Evolutionary conservation across 495 filamentous ascomycete genomes (phyloP).

Genomic region (Rhypophila decipiens): DNA sequence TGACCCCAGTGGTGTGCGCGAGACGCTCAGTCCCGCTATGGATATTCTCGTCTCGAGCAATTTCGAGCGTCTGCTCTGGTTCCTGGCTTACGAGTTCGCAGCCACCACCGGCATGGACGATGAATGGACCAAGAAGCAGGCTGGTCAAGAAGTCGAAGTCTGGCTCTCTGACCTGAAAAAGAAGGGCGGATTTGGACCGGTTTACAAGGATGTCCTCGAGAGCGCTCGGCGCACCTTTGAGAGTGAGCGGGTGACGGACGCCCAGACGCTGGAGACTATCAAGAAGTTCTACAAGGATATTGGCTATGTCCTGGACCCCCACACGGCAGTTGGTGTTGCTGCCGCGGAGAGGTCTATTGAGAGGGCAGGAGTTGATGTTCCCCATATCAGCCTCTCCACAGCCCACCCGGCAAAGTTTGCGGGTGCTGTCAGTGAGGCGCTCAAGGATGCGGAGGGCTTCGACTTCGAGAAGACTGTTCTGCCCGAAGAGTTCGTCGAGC

Average conservation of each 20-base stretch:
- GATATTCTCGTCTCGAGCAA: conserved; percentile 93
- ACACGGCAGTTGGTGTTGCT: conserved; percentile 78
- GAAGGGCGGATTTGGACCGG: conserved; percentile 68
- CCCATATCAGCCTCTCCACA: conserved; percentile 78
- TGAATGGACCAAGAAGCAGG: conserved; percentile 51
- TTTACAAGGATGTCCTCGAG: conserved; percentile 59
- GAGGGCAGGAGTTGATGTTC: conserved; percentile 32
- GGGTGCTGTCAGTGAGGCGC: conserved; percentile 66
- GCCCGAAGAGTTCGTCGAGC: conserved; percentile 68
- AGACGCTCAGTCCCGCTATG: conserved; percentile 89
- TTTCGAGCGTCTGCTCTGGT: conserved; percentile 97
- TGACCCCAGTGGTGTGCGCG: conserved; percentile 66
- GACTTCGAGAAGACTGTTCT: conserved; percentile 64
- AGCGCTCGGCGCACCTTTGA: conserved; percentile 64
- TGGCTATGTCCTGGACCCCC: conserved; percentile 83
- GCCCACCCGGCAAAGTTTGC: conserved; percentile 94
- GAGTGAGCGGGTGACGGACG: conserved; percentile 75
- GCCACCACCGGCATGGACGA: conserved; percentile 46
- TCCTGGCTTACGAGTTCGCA: conserved; percentile 64
- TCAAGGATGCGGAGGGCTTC: conserved; percentile 60
- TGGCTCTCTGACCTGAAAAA: conserved; percentile 76
- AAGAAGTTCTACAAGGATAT: conserved; percentile 53
- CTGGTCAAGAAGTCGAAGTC: conserved; percentile 56
- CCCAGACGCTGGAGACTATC: conserved; percentile 71
- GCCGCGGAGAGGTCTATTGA: conserved; percentile 61